Conservation (phyloP, 306 rosid genomes). For the Canavalia ensiformis region DNA sequence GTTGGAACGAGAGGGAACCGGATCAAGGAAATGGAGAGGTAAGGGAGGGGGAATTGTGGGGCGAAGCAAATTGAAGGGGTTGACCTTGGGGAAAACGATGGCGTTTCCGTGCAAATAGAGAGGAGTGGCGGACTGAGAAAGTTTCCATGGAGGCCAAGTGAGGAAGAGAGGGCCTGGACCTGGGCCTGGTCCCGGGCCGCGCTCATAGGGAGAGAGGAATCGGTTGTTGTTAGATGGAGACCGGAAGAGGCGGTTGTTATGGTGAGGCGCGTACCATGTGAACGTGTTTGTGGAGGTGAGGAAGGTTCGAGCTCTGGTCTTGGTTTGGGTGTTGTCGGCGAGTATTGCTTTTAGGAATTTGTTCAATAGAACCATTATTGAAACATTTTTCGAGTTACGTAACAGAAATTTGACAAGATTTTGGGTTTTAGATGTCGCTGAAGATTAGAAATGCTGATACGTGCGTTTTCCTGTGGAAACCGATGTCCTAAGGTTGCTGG, state of each 20-base stretch:
- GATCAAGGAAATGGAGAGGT: constrained; percentile 60
- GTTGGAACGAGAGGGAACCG: constrained; percentile 46
- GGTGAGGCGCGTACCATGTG: constrained; percentile 32
- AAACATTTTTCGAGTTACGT: constrained; percentile 15
- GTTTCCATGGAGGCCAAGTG: constrained; percentile 86
- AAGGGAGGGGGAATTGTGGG: constrained; percentile 44
- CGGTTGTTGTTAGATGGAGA: constrained; percentile 40
- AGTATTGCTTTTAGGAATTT: constrained; percentile 55
- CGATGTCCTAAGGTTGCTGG: neutral
- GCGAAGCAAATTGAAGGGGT: constrained; percentile 59
- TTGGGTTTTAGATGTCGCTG: constrained; percentile 9
- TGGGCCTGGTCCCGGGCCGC: constrained; percentile 37
- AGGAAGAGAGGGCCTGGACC: constrained; percentile 89
- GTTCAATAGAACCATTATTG: constrained; percentile 69
- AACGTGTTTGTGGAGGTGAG: constrained; percentile 55
- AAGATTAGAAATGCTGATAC: neutral
- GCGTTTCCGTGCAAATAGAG: constrained; percentile 65
- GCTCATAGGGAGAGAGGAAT: constrained; percentile 51
- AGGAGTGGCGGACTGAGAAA: constrained; percentile 92
- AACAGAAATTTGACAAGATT: neutral
- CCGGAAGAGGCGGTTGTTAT: constrained; percentile 47
- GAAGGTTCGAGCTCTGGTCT: constrained; percentile 56
- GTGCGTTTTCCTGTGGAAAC: neutral
- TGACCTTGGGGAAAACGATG: constrained; percentile 66
- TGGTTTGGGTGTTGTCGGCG: constrained; percentile 39